Evolutionary conservation across 768 basidiomycete species (phyloP), one percentile per base, ranked within the genome.

Genomic region (Trametes maxima): DNA sequence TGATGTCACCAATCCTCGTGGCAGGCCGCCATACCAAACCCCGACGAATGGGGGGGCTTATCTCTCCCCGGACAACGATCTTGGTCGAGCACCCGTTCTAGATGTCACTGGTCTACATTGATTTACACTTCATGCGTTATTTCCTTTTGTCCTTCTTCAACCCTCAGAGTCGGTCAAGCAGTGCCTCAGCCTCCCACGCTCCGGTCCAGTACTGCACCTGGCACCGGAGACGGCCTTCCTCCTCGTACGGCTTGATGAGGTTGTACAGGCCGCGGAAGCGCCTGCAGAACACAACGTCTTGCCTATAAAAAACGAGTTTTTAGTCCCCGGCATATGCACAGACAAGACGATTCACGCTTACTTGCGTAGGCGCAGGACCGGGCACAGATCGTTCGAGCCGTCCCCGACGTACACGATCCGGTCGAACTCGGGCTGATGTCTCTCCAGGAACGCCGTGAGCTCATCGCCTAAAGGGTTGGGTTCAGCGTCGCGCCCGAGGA

Each of bases 181-280:
- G 81, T 74, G 96, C 93, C 73, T 98, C 96, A 47, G 95, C 87
- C 72, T 98, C 94, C 96, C 96, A 98, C 45, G 95, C 95, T 39
- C 93, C 94, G 7, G 84, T 84, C 96, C 96, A 98, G 71, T 92
- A 89, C 66, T 85, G 79, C 60, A 95, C 83, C 55, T 86, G 73
- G 67, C 88, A 88, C 59, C 84, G 82, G 61, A 97, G 80, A 12
- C 91, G 91, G 12, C 75, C 75, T 39, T 73, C 73, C 44, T 79
- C 68, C 2, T 90, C 91, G 60, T 97, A 92, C 50, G 81, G 80
- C 40, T 79, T 78, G 66, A 98, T 94, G 35, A 93, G 85, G 67
- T 79, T 84, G 65, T 93, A 85, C 45, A 99, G 78, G 44, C 90
- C 94, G 57, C 90, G 86, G 73, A 82, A 82, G 48, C 79, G 85